phyloP scores from a whole-genome alignment of 2,329 filamentous ascomycete genomes.

The Chaetomiaceae sp. region DNA sequence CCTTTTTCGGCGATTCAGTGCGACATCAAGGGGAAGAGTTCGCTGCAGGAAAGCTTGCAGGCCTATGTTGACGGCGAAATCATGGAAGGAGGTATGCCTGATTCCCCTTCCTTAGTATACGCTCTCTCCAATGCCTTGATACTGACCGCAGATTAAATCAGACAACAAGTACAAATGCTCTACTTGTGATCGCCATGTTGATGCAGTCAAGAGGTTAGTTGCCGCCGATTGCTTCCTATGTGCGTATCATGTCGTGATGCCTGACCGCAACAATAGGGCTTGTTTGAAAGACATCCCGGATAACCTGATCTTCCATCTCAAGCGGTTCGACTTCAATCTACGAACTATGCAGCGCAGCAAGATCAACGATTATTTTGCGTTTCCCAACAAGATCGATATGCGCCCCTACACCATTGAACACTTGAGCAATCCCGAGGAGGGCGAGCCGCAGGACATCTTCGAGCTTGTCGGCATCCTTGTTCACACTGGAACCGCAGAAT shows the following conservation, averaged over 20 bases:
- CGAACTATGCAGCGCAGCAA: slow-evolving; percentile 75
- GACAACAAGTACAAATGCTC: slow-evolving; percentile 99
- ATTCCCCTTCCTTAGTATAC: neutral
- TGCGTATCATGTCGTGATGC: slow-evolving; percentile 3
- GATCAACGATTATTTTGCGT: slow-evolving; percentile 92
- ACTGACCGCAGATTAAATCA: slow-evolving; percentile 26
- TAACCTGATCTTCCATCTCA: slow-evolving; percentile 92
- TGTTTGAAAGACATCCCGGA: slow-evolving; percentile 90
- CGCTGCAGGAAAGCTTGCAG: slow-evolving; percentile 77
- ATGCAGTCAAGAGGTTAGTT: slow-evolving; percentile 76
- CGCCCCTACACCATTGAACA: slow-evolving; percentile 83
- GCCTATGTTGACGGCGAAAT: slow-evolving; percentile 96
- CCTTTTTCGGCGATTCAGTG: slow-evolving; percentile 93
- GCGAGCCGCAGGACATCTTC: slow-evolving; percentile 66
- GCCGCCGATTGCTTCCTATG: neutral
- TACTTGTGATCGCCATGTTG: slow-evolving; percentile 78
- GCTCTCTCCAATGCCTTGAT: neutral
- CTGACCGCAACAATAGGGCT: slow-evolving; percentile 46
- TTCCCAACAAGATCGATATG: slow-evolving; percentile 79
- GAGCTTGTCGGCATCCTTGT: slow-evolving; percentile 93
- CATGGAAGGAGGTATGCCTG: slow-evolving; percentile 73
- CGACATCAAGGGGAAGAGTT: slow-evolving; percentile 87
- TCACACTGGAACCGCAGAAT: slow-evolving; percentile 86
- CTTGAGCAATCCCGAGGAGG: slow-evolving; percentile 56
- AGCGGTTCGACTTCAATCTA: slow-evolving; percentile 77